Conservation (phyloP, 768 basidiomycete genomes). For the Termitomyces sp. region DNA sequence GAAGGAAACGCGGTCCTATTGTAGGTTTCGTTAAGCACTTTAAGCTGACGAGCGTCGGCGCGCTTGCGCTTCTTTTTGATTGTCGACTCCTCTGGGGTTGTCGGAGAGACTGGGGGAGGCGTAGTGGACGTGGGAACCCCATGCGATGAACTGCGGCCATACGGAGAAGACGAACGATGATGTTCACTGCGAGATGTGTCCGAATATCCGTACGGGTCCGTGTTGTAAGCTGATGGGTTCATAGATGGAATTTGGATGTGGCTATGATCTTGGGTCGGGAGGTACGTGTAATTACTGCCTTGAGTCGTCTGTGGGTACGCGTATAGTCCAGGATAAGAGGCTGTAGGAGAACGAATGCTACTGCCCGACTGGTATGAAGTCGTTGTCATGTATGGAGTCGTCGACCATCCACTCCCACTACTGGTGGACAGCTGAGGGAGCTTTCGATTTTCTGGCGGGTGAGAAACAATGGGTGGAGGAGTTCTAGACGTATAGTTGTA, state of each 20-base stretch:
- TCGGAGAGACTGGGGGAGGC: slow-evolving; percentile 43
- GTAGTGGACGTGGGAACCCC: slow-evolving; percentile 38
- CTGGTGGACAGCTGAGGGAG: slow-evolving; percentile 50
- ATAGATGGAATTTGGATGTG: slow-evolving; percentile 22
- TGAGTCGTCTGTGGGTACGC: slow-evolving; percentile 33
- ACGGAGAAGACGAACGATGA: slow-evolving; percentile 39
- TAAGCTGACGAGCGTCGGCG: slow-evolving; percentile 74
- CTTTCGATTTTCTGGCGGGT: slow-evolving; percentile 44
- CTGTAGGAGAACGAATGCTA: slow-evolving; percentile 57
- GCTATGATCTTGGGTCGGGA: slow-evolving; percentile 24
- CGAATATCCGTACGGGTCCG: slow-evolving; percentile 24
- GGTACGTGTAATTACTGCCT: slow-evolving; percentile 36
- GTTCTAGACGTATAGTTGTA: slow-evolving; percentile 43
- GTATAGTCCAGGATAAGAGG: slow-evolving; percentile 55
- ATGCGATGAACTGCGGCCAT: slow-evolving; percentile 33
- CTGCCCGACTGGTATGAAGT: slow-evolving; percentile 15
- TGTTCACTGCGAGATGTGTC: slow-evolving; percentile 27
- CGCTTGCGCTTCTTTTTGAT: slow-evolving; percentile 88
- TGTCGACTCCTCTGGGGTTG: slow-evolving; percentile 52
- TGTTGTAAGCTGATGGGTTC: slow-evolving; percentile 23
- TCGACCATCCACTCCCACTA: slow-evolving; percentile 43
- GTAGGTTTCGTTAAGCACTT: slow-evolving; percentile 77
- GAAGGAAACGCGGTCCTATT: slow-evolving; percentile 81
- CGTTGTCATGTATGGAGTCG: slow-evolving; percentile 24
- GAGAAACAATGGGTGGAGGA: slow-evolving; percentile 40